These are phyloP conservation scores for Phellopilus nigrolimitatus DNA, from an alignment of 1,284 basidiomycete genomes.

Conservation along the genomic window DNA sequence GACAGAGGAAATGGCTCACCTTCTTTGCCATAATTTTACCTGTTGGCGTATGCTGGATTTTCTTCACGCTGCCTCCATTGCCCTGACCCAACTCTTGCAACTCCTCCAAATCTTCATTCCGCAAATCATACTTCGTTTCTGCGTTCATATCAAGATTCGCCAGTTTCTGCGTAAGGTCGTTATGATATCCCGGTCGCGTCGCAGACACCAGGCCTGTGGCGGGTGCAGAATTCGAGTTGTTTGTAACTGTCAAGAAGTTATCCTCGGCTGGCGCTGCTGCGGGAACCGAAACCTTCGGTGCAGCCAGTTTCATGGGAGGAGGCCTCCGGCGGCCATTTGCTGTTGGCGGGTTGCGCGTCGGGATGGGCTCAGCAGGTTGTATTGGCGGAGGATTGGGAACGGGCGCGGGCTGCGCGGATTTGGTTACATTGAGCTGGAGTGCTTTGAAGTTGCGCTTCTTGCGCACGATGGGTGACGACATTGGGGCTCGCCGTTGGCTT, in stretches of 20 bases:
- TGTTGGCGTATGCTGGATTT: constrained; percentile 90
- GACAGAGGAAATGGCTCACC: constrained; percentile 42
- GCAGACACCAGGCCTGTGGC: constrained; percentile 36
- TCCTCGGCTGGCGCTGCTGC: constrained; percentile 38
- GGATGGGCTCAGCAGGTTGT: constrained; percentile 27
- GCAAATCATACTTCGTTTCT: constrained; percentile 71
- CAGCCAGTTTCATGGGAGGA: constrained; percentile 28
- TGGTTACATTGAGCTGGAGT: constrained; percentile 55
- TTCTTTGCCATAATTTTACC: constrained; percentile 93
- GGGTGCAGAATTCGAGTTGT: constrained; percentile 37
- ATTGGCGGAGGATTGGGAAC: constrained; percentile 38
- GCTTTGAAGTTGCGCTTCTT: constrained; percentile 82
- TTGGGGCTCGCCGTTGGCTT: not conserved
- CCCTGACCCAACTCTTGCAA: constrained; percentile 90
- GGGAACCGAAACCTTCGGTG: constrained; percentile 31
- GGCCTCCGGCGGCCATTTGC: constrained; percentile 22
- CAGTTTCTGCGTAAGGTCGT: constrained; percentile 67
- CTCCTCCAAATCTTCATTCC: constrained; percentile 79
- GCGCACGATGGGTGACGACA: constrained; percentile 45
- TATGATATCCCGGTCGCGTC: constrained; percentile 61
- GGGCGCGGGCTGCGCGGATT: constrained; percentile 30
- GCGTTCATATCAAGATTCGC: constrained; percentile 71
- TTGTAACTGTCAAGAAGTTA: constrained; percentile 34
- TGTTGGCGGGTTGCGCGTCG: constrained; percentile 22
- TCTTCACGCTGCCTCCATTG: constrained; percentile 97